Conservation (phyloP, 805 yeast species). For the Ogataea pini region DNA sequence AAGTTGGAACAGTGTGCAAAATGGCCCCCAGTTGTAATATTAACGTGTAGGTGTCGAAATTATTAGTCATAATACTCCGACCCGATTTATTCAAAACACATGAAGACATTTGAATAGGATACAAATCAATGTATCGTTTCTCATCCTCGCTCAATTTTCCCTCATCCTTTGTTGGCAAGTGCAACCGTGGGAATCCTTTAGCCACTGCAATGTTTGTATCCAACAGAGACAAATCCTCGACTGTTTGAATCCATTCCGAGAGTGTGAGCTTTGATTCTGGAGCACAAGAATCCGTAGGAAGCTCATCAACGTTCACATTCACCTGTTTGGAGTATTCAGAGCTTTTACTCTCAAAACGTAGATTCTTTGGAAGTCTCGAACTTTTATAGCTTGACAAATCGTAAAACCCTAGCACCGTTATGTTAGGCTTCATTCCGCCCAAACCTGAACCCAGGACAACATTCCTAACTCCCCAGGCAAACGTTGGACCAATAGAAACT, state of each 20-base stretch:
- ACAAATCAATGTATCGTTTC: constrained; percentile 74
- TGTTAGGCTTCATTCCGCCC: constrained; percentile 98
- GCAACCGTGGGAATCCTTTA: constrained; percentile 71
- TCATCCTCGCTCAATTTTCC: constrained; percentile 31
- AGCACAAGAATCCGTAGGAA: constrained; percentile 69
- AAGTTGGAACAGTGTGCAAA: constrained; percentile 86
- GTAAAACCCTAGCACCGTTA: constrained; percentile 87
- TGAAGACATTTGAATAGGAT: constrained; percentile 97
- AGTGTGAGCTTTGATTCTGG: constrained; percentile 68
- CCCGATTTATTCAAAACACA: constrained; percentile 61
- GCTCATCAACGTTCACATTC: constrained; percentile 17
- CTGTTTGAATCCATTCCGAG: constrained; percentile 85
- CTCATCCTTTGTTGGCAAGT: constrained; percentile 56
- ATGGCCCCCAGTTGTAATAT: constrained; percentile 94
- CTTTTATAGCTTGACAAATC: constrained; percentile 46
- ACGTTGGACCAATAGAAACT: constrained; percentile 79
- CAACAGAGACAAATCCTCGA: constrained; percentile 87
- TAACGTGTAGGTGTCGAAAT: constrained; percentile 93
- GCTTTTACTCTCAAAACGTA: constrained; percentile 29
- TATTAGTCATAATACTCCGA: constrained; percentile 73
- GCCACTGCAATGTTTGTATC: constrained; percentile 93
- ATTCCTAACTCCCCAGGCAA: constrained; percentile 95
- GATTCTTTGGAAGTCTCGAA: constrained; percentile 20
- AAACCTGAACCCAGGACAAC: constrained; percentile 90
- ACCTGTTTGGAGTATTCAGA: constrained; percentile 29